A percentile compares a stretch with the other conserved stretches of the same genome.
phyloP scores from a whole-genome alignment of 352 stramenopile species.

The Peronosclerospora sorghi region DNA sequence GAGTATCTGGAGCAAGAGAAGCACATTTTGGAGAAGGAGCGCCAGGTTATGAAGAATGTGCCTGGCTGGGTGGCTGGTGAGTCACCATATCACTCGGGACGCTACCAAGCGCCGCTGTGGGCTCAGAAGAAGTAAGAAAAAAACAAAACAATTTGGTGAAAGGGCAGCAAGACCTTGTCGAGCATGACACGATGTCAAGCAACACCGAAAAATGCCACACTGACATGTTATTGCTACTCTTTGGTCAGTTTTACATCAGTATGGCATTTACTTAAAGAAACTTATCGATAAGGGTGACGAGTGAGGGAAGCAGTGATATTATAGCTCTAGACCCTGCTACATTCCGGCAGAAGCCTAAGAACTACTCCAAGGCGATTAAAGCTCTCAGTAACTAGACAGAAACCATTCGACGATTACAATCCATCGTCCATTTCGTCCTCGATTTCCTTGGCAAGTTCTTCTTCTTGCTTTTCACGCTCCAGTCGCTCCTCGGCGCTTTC shows the following conservation, averaged over 20 bases:
- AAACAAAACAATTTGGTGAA: neutral
- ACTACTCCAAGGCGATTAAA: neutral
- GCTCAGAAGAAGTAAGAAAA: constrained; percentile 63
- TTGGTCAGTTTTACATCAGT: constrained; percentile 2
- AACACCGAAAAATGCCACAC: too few relatives aligned
- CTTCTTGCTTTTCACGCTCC: constrained; percentile 87
- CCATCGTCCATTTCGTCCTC: constrained; percentile 95
- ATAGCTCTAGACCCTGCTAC: neutral
- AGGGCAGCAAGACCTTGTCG: too few relatives aligned
- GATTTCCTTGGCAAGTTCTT: constrained; percentile 94
- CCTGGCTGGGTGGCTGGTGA: constrained; percentile 85
- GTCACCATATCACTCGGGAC: constrained; percentile 82
- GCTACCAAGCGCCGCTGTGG: constrained; percentile 71
- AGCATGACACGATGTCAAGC: too few relatives aligned
- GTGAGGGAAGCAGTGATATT: neutral
- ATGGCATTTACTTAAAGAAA: constrained; percentile 7
- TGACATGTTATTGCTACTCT: too few relatives aligned
- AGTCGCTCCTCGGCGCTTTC: constrained; percentile 86
- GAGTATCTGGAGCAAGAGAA: constrained; percentile 81
- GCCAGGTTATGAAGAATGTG: constrained; percentile 93
- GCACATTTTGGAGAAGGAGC: constrained; percentile 84
- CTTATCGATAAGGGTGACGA: neutral
- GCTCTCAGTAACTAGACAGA: neutral
- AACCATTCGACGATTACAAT: constrained; percentile 22
- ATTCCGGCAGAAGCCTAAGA: constrained; percentile 1